Evolutionary conservation across 495 filamentous ascomycete species (phyloP).

Genomic region (Penicillium manginii): DNA sequence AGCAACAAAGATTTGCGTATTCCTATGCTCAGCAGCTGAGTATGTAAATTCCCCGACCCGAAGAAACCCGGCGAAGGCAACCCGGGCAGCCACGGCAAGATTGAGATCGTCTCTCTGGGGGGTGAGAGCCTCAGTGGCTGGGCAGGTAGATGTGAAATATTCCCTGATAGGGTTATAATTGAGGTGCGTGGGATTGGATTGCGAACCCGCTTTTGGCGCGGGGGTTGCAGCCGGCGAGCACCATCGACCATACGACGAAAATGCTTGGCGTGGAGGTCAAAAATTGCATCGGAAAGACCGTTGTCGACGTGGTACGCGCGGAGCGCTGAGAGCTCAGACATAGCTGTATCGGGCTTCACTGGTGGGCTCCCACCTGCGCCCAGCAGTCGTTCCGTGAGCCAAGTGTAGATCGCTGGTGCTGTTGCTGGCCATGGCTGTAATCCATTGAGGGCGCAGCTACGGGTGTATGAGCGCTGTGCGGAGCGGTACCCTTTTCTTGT

Average conservation of each 20-base stretch:
- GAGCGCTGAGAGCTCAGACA: no score
- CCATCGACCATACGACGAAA: not conserved
- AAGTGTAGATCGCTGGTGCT: slow-evolving; percentile 9
- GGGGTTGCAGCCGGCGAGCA: not conserved
- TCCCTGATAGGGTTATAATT: not conserved
- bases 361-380: no score
- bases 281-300: not conserved
- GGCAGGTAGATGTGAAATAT: not conserved
- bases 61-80: slow-evolving; percentile 12
- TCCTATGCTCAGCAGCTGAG: slow-evolving; percentile 7
- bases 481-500: slow-evolving; percentile 10
- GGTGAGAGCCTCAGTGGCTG: not conserved
- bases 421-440: slow-evolving; percentile 11
- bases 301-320: not conserved
- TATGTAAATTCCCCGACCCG: slow-evolving; percentile 14
- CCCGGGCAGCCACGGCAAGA: slow-evolving; percentile 5
- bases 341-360: no score
- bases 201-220: not conserved
- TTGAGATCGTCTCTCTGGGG: slow-evolving; percentile 10
- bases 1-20: not conserved
- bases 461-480: slow-evolving; percentile 2
- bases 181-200: slow-evolving; percentile 1
- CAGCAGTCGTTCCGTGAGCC: slow-evolving; percentile 11
- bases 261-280: slow-evolving; percentile 1
- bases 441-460: slow-evolving; percentile 9